phyloP scores from a whole-genome alignment of 2,329 filamentous ascomycete species.

The Alternaria sp. region DNA sequence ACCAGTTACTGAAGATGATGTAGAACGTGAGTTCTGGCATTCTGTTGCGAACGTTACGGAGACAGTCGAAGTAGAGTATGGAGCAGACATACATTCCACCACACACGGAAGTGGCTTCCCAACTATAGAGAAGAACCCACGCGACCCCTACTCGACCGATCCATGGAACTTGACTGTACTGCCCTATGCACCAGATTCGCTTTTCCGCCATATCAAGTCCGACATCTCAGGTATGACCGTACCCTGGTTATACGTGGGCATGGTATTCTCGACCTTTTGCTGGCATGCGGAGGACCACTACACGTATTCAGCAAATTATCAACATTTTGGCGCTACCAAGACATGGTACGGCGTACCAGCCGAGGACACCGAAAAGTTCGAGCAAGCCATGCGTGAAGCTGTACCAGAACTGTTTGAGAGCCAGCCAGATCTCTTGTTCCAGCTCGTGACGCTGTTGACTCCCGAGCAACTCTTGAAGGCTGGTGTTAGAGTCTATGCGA shows the following conservation, averaged over 20 bases:
- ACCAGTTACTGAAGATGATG: slow-evolving; percentile 89
- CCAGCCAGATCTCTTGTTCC: slow-evolving; percentile 93
- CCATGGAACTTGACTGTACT: slow-evolving; percentile 96
- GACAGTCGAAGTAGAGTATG: slow-evolving; percentile 96
- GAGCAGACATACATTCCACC: slow-evolving; percentile 96
- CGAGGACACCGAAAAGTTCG: slow-evolving; percentile 91
- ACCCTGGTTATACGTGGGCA: slow-evolving; percentile 98
- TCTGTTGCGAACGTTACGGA: slow-evolving; percentile 93
- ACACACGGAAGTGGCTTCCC: slow-evolving; percentile 98
- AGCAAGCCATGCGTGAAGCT: slow-evolving; percentile 91
- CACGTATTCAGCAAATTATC: slow-evolving; percentile 96
- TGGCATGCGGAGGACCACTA: slow-evolving; percentile 99
- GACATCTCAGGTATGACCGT: slow-evolving; percentile 99
- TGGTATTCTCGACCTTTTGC: slow-evolving; percentile 99
- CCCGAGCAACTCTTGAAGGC: slow-evolving; percentile 93
- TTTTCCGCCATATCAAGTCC: slow-evolving; percentile 97
- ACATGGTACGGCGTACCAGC: slow-evolving; percentile 99
- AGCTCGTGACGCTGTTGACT: slow-evolving; percentile 93
- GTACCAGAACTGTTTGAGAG: slow-evolving; percentile 97
- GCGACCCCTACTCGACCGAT: slow-evolving; percentile 84
- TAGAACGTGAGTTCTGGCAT: slow-evolving; percentile 96
- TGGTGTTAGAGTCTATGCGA: slow-evolving; percentile 87
- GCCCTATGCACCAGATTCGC: slow-evolving; percentile 85
- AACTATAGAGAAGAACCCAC: slow-evolving; percentile 87
- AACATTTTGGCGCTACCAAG: slow-evolving; percentile 97